Base-by-base conservation (phyloP, 257 asterid species). In the Linaria vulgaris region DNA sequence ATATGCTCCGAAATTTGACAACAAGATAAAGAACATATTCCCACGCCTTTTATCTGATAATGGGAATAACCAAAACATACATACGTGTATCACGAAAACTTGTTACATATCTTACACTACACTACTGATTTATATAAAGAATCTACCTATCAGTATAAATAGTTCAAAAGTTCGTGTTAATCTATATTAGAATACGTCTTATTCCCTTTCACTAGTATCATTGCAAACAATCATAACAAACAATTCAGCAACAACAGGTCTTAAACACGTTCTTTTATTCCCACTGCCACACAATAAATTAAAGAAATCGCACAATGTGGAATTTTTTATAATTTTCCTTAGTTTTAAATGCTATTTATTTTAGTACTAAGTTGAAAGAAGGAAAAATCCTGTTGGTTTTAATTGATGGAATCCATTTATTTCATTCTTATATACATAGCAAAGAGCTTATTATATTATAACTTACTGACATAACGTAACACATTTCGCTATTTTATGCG, bases 161-260 rank as follows among this genome's bases (percentile, higher is more conserved):
- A 37, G 48, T 34, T 58, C 50, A 3, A 39, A 58, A 58, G 30
- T 58, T 38, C 34, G 41, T 37, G 13, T 37, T 38, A 56, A 56
- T 56, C 46, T 51, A 25, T 56, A 56, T 6, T 3, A 31, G 12
- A 56, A 56, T 46, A 46, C 46, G 4, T 27, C n/a, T 55, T 17
- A 16, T 57, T 57, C 61, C 16, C 49, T 37, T 58, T 58, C 38
- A 30, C 41, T 1, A 34, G 63, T 58, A 58, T 58, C 63, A 37
- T 58, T 58, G 17, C 19, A 37, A 37, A 25, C 9, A 56, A 9
- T 37, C 16, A 34, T 34, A 58, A n/a, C 49, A 19, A 19, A 1
- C n/a, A 23, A 56, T 17, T 34, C n/a, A 56, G 23, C 63, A 38
- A 19, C 21, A 34, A 58, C 49, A 38, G 19, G 63, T 46, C 38